Evolutionary conservation across 2,329 filamentous ascomycete genomes (phyloP).

Genomic region (Chaetothyriales sp.): DNA sequence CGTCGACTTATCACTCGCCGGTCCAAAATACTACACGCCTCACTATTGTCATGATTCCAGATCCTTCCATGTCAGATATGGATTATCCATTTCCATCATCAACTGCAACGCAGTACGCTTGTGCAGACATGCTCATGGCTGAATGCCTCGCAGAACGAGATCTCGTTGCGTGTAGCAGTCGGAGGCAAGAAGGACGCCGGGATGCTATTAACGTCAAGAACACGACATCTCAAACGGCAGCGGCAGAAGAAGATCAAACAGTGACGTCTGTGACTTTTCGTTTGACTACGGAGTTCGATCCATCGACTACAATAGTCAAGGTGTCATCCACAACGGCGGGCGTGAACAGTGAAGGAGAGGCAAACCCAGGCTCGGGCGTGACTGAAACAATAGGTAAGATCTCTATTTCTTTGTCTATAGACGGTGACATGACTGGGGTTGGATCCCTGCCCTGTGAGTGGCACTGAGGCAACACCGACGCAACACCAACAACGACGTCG

Average conservation of each 20-base stretch:
- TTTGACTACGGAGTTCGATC: background rate
- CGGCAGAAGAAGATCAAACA: background rate
- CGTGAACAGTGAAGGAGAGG: background rate
- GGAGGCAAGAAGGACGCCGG: background rate
- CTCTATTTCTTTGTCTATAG: background rate
- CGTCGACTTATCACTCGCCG: background rate
- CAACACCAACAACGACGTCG: no score
- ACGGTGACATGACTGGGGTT: background rate
- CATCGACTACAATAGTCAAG: background rate
- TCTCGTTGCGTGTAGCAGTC: background rate
- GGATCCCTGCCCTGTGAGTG: no score
- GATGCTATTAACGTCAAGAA: background rate
- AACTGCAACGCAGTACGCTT: background rate
- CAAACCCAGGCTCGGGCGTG: background rate
- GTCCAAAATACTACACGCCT: background rate
- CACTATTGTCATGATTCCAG: background rate
- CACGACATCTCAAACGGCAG: background rate
- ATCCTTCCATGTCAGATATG: background rate
- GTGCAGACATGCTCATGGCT: background rate
- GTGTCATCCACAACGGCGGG: background rate
- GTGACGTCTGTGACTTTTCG: background rate
- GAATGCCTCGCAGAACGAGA: background rate
- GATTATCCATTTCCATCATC: background rate
- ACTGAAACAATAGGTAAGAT: background rate
- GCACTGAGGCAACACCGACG: no score